Conservation (phyloP, 768 basidiomycete genomes). For the Kwoniella mangroviensis region DNA sequence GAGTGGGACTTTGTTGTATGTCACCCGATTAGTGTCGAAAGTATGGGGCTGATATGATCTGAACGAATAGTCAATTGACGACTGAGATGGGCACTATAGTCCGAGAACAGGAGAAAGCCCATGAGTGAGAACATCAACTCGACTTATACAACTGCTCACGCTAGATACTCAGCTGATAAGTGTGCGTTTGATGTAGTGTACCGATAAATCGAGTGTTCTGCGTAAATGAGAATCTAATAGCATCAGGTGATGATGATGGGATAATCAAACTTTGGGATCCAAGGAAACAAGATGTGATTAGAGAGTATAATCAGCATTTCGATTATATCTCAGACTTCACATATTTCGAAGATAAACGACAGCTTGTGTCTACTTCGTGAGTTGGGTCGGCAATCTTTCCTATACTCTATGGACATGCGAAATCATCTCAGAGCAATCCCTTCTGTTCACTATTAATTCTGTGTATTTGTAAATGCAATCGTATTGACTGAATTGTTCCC, state of each 20-base stretch:
- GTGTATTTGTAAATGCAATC: no score
- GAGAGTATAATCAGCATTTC: constrained; percentile 81
- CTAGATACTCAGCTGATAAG: background rate
- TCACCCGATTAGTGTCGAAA: no score
- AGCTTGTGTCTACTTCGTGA: constrained; percentile 85
- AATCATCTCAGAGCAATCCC: background rate
- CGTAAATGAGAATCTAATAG: constrained; percentile 71
- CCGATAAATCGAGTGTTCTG: constrained; percentile 84
- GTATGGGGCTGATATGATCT: background rate
- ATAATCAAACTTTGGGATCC: constrained; percentile 97
- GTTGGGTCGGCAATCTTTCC: constrained; percentile 23
- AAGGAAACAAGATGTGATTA: constrained; percentile 67
- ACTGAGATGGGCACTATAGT: constrained; percentile 39
- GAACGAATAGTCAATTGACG: constrained; percentile 33
- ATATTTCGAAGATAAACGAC: constrained; percentile 81
- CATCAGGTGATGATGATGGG: constrained; percentile 92
- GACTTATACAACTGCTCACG: no score
- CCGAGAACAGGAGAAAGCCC: constrained; percentile 46
- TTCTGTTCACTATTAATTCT: no score
- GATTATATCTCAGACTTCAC: constrained; percentile 94
- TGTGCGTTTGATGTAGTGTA: constrained; percentile 61
- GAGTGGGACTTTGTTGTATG: constrained; percentile 75
- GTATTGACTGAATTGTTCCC: background rate
- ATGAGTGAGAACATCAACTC: constrained; percentile 42
- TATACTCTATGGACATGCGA: background rate